phyloP scores from a whole-genome alignment of 495 filamentous ascomycete genomes.

The Lophiostoma macrostomum region DNA sequence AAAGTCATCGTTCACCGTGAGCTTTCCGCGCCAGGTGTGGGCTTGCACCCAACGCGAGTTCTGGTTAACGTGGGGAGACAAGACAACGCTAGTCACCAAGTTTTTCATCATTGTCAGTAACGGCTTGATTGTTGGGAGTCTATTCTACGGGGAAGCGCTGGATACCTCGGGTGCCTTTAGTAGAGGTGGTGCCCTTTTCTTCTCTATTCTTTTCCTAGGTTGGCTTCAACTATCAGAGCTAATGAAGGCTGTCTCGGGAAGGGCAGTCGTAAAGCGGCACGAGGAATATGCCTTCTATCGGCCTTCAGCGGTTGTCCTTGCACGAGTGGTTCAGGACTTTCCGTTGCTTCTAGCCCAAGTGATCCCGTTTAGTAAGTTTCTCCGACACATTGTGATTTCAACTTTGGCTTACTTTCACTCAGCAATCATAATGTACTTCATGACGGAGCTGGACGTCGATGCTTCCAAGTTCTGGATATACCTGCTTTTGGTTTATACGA shows the following conservation, averaged over 20 bases:
- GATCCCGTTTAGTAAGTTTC: conserved; percentile 51
- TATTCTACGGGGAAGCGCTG: conserved; percentile 65
- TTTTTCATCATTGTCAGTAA: conserved; percentile 74
- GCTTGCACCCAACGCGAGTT: conserved; percentile 73
- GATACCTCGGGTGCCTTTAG: conserved; percentile 67
- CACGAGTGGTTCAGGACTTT: conserved; percentile 65
- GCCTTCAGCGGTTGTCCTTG: conserved; percentile 68
- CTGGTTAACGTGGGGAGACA: conserved; percentile 72
- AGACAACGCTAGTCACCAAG: conserved; percentile 66
- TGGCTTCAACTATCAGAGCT: conserved; percentile 72
- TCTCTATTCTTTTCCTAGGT: conserved; percentile 71
- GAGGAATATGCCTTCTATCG: conserved; percentile 76
- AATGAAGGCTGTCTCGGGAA: conserved; percentile 63
- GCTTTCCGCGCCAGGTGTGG: conserved; percentile 62
- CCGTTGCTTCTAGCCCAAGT: conserved; percentile 64
- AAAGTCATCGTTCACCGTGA: conserved; percentile 69
- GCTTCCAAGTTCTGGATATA: conserved; percentile 73
- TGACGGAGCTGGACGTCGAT: conserved; percentile 60
- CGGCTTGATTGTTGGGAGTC: conserved; percentile 68
- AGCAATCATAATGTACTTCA: conserved; percentile 63
- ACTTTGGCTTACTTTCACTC: neutral
- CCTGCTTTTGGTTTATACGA: conserved; percentile 67
- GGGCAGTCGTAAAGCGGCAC: conserved; percentile 62
- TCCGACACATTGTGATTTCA: neutral
- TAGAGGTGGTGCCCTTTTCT: conserved; percentile 67